A percentile compares a stretch with the other conserved stretches of the same genome.
Evolutionary conservation across 2,329 filamentous ascomycete genomes (phyloP).

Genomic region (Niveomyces coronatus): DNA sequence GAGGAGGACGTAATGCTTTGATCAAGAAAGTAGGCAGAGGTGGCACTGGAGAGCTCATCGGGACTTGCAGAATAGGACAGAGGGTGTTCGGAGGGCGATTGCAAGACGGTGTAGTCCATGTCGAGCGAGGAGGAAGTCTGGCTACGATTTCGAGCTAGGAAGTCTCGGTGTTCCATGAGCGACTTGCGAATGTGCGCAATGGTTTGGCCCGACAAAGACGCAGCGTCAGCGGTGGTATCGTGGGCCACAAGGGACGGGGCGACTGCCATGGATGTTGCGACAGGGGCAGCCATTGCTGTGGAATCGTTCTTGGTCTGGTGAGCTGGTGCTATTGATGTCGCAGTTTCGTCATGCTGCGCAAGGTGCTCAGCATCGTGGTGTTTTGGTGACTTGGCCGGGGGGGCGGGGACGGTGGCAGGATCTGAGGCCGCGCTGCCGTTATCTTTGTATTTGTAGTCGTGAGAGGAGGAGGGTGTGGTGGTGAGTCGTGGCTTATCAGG

Average conservation of each 20-base stretch:
- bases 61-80: slow-evolving; percentile 15
- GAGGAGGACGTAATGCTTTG: slow-evolving; percentile 9
- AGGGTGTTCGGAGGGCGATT: slow-evolving; percentile 10
- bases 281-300: slow-evolving; percentile 16
- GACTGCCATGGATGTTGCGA: slow-evolving; percentile 15
- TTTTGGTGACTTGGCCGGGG: neutral
- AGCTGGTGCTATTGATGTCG: slow-evolving; percentile 1
- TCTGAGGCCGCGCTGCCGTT: neutral
- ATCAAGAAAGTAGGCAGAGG: slow-evolving; percentile 14
- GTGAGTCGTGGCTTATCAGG: slow-evolving; percentile 2
- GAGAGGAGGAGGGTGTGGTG: too few species aligned
- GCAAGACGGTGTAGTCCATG: slow-evolving; percentile 19
- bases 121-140: slow-evolving; percentile 25
- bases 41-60: slow-evolving; percentile 17
- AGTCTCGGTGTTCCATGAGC: slow-evolving; percentile 25
- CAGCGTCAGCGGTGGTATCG: slow-evolving; percentile 21
- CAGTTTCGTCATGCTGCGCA: slow-evolving; percentile 2
- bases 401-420: neutral
- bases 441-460: too few species aligned
- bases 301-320: slow-evolving; percentile 14
- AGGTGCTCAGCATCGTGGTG: neutral
- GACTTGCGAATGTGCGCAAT: slow-evolving; percentile 26
- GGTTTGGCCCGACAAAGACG: slow-evolving; percentile 22
- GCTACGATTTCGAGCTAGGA: slow-evolving; percentile 20
- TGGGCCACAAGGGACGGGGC: slow-evolving; percentile 15